Evolutionary conservation across 2,329 filamentous ascomycete species (phyloP).

Genomic region (Aureobasidium sp.): DNA sequence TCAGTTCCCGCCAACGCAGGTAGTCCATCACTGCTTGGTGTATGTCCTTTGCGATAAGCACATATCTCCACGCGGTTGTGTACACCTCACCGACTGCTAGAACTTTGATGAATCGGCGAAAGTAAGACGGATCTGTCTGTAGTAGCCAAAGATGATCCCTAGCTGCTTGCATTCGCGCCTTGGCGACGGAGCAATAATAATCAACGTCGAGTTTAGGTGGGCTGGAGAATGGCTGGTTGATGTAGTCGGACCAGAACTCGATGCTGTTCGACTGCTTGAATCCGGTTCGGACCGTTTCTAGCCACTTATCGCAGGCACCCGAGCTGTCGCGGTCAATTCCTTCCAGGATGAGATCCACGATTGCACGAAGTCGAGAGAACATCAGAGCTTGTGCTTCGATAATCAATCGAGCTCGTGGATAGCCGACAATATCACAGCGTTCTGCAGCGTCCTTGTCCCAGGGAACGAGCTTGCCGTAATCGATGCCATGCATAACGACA

Average conservation of each 20-base stretch:
- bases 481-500: constrained; percentile 15
- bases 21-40: neutral
- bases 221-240: constrained; percentile 16
- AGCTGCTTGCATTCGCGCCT: constrained; percentile 18
- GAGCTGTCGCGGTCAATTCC: neutral
- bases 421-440: constrained; percentile 20
- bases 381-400: constrained; percentile 21
- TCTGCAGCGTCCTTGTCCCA: constrained; percentile 20
- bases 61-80: neutral
- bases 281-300: neutral
- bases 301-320: neutral
- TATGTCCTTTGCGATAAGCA: neutral
- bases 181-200: constrained; percentile 14
- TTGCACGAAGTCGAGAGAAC: constrained; percentile 16
- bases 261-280: neutral
- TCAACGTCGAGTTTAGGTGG: constrained; percentile 20
- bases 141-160: constrained; percentile 23
- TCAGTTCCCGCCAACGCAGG: neutral
- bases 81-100: neutral
- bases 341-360: constrained; percentile 15
- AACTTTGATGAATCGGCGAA: neutral
- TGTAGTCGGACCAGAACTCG: neutral
- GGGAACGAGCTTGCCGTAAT: constrained; percentile 16
- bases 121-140: constrained; percentile 21
- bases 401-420: constrained; percentile 20